Conservation (phyloP, 768 basidiomycete species). For the Leccinum pellstonianum region DNA sequence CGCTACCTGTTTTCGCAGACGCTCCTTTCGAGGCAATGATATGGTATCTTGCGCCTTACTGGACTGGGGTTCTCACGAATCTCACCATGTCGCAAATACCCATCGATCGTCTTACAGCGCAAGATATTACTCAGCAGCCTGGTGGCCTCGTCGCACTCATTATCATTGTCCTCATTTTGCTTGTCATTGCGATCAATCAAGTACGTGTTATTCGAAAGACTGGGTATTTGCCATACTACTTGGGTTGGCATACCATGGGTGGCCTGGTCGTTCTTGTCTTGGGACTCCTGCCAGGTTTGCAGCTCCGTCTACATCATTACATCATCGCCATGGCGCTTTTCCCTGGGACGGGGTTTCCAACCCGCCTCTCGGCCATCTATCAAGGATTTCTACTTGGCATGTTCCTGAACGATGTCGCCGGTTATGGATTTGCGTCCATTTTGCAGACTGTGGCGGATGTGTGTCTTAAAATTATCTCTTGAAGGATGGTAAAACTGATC, state of each 20-base stretch:
- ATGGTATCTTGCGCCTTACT: constrained; percentile 75
- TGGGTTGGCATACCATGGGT: constrained; percentile 69
- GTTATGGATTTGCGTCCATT: constrained; percentile 79
- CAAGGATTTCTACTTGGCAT: constrained; percentile 82
- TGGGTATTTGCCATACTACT: constrained; percentile 77
- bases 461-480: constrained; percentile 20
- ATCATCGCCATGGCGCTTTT: constrained; percentile 72
- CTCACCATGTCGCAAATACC: constrained; percentile 71
- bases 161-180: constrained; percentile 62
- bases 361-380: constrained; percentile 73
- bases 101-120: constrained; percentile 68
- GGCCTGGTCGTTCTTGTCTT: constrained; percentile 66
- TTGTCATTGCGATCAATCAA: constrained; percentile 68
- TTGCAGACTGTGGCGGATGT: constrained; percentile 74
- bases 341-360: constrained; percentile 79
- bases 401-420: constrained; percentile 76
- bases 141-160: constrained; percentile 70
- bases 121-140: constrained; percentile 61
- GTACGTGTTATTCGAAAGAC: constrained; percentile 80
- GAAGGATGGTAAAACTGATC: constrained; percentile 2
- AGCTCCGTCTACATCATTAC: constrained; percentile 80
- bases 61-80: constrained; percentile 76
- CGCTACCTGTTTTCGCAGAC: constrained; percentile 63
- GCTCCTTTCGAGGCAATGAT: constrained; percentile 71
- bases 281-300: constrained; percentile 63